Base-by-base conservation (phyloP, 2,329 filamentous ascomycete genomes). In the Exophiala phaeomuriformis region DNA sequence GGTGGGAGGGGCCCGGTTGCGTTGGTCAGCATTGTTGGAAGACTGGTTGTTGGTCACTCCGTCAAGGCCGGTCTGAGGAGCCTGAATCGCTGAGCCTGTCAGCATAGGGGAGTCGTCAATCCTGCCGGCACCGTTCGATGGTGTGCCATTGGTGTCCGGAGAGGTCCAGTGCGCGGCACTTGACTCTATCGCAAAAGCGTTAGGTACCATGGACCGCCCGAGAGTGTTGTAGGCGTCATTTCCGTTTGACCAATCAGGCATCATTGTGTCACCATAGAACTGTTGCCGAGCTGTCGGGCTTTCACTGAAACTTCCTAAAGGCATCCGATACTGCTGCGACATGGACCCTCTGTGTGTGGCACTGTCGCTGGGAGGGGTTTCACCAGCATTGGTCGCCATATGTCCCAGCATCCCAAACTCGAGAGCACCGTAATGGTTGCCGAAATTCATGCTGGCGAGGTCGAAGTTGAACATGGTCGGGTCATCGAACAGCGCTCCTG, bases 331-430 rank as follows among this genome's bases (percentile, higher is more conserved):
- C 60, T 69, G 72, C 37, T 55, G 57, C 51, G 70, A 68, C 58
- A 75, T 71, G 39, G 72, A 75, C n/a, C 72, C 72, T 57, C 71
- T 68, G 41, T 72, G 70, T n/a, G 70, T 73, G 46, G 67, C 67
- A 19, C 69, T 72, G 51, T 93, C 88, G 51, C 82, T 82, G 3
- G 85, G 81, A 4, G 85, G 83, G 10, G 83, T 87, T 63, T 93
- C 88, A n/a, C 83, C 86, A 9, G 88, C 86, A 9, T 87, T 87
- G n/a, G 87, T 89, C 55, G 88, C 89, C 87, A 98, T 95, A 68
- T 97, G 91, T 30, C 89, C 90, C 0, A 98, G 80, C 81, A 97
- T 96, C 50, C 90, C 87, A 68, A 97, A 96, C 69, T 97, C 93
- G 69, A 95, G 78, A 12, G 90, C 91, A 56, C 90, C 91, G 66